A percentile compares a stretch with the other conserved stretches of the same genome.
Conservation (phyloP, 1,284 basidiomycete genomes). For the Irpex sp. region DNA sequence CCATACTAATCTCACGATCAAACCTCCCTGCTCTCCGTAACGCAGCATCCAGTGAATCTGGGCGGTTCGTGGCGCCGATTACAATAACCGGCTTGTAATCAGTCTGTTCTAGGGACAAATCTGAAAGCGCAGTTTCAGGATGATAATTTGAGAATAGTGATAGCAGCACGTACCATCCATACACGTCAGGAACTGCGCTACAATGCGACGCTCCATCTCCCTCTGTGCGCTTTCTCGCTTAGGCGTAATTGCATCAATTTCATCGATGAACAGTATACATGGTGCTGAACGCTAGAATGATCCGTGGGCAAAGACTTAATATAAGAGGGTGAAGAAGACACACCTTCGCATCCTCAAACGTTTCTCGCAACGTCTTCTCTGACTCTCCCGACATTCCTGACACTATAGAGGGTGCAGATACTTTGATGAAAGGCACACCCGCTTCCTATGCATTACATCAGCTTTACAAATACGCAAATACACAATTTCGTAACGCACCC, state of each 20-base stretch:
- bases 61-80: constrained; percentile 95
- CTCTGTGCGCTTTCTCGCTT: constrained; percentile 96
- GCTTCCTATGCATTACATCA: constrained; percentile 62
- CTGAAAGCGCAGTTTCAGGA: constrained; percentile 32
- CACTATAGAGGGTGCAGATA: constrained; percentile 93
- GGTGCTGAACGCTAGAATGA: constrained; percentile 73
- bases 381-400: constrained; percentile 98
- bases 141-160: neutral
- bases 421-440: constrained; percentile 87
- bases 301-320: neutral
- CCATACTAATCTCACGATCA: constrained; percentile 97
- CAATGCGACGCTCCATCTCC: constrained; percentile 97
- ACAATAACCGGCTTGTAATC: constrained; percentile 90
- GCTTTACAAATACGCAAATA: neutral
- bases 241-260: constrained; percentile 97
- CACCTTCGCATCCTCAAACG: constrained; percentile 94
- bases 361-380: constrained; percentile 93
- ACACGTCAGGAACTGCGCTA: constrained; percentile 95
- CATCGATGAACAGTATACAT: constrained; percentile 92
- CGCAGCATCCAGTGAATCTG: constrained; percentile 92
- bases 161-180: constrained; percentile 75
- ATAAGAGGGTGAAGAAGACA: constrained; percentile 17
- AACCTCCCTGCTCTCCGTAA: constrained; percentile 92
- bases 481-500: constrained; percentile 37
- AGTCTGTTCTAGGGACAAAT: constrained; percentile 89